Conservation (phyloP, 2,329 filamentous ascomycete genomes). For the Alternaria hordeiaustralica region DNA sequence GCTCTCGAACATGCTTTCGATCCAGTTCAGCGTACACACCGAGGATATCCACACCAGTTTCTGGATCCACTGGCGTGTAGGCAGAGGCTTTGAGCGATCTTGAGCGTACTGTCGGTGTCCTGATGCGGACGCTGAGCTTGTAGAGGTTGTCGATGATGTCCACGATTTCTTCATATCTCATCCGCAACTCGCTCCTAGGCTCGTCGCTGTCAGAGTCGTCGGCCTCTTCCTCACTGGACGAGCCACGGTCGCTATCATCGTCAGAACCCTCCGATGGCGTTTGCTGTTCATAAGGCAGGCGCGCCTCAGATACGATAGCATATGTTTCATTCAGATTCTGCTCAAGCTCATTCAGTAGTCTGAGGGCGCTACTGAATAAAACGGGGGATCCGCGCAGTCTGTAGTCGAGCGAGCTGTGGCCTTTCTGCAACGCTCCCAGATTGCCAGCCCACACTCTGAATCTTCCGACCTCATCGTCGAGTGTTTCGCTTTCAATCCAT, state of each 20-base stretch:
- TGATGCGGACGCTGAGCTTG: constrained; percentile 47
- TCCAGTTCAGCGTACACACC: constrained; percentile 41
- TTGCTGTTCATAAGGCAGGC: constrained; percentile 45
- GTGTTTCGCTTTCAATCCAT: constrained; percentile 33
- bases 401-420: constrained; percentile 47
- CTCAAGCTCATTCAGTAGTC: constrained; percentile 41
- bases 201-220: constrained; percentile 26
- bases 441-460: constrained; percentile 48
- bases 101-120: constrained; percentile 42
- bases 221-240: constrained; percentile 38
- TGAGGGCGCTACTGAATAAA: constrained; percentile 42
- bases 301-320: constrained; percentile 34
- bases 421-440: constrained; percentile 46
- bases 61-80: constrained; percentile 43
- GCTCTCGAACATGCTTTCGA: constrained; percentile 36
- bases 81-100: constrained; percentile 46
- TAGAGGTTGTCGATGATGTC: constrained; percentile 49
- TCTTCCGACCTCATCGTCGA: constrained; percentile 47
- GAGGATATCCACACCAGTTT: constrained; percentile 45
- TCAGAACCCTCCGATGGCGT: constrained; percentile 18
- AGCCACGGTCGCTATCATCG: constrained; percentile 34
- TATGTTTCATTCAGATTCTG: constrained; percentile 37
- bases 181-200: constrained; percentile 40
- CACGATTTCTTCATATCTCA: constrained; percentile 45
- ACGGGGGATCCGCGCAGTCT: constrained; percentile 46